Conservation (phyloP, 208 protist species). For the Kentomonas sorsogonicus region DNA sequence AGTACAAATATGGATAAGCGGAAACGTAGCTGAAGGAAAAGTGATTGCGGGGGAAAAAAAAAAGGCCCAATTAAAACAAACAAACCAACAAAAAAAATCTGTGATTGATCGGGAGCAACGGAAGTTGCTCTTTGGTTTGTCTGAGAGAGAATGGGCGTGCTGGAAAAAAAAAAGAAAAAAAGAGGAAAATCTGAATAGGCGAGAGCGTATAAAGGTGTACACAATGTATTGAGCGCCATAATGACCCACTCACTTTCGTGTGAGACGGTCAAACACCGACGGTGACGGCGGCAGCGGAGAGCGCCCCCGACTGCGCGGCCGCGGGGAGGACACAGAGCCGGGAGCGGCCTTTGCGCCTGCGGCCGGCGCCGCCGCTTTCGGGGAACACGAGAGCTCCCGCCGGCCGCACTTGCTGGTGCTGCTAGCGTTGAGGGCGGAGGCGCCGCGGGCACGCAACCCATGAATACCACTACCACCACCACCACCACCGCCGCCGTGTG, state of each 20-base stretch:
- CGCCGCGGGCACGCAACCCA: too few species aligned
- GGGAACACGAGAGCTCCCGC: neutral
- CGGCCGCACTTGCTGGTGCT: neutral
- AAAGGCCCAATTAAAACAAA: slow-evolving; percentile 4
- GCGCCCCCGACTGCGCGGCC: neutral
- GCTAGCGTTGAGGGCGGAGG: too few species aligned
- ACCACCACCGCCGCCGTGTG: too few species aligned
- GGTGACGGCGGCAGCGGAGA: too few species aligned
- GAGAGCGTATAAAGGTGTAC: neutral
- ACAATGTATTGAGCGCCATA: neutral
- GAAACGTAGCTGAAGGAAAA: neutral
- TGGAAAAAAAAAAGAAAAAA: slow-evolving; percentile 6
- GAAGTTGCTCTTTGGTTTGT: neutral
- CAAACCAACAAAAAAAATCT: neutral
- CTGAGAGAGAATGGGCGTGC: neutral
- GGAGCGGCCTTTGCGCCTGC: neutral
- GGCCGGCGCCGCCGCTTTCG: neutral
- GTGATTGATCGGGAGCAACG: slow-evolving; percentile 1
- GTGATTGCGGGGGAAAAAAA: slow-evolving; percentile 6
- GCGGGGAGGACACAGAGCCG: neutral
- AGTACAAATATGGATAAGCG: slow-evolving; percentile 3
- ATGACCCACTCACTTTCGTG: neutral
- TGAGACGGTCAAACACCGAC: too few species aligned
- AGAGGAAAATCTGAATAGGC: slow-evolving; percentile 9
- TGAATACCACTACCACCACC: too few species aligned